phyloP scores from a whole-genome alignment of 1,284 basidiomycete genomes.

The Naganishia liquefaciens region DNA sequence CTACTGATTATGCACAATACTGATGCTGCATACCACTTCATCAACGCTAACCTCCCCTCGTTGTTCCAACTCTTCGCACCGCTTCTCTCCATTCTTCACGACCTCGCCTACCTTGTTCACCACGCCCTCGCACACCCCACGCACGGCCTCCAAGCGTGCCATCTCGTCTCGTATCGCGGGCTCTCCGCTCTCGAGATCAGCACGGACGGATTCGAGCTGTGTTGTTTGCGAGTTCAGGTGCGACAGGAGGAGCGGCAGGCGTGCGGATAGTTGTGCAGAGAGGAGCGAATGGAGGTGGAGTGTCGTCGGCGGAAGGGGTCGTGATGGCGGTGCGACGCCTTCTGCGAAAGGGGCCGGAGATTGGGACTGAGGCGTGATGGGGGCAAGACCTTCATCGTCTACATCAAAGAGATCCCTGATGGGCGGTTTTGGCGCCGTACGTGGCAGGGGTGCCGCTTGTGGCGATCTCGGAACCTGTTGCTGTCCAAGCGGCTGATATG shows the following conservation, averaged over 20 bases:
- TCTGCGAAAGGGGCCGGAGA: conserved; percentile 48
- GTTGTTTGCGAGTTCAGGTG: conserved; percentile 69
- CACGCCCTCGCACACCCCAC: conserved; percentile 82
- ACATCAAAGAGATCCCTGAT: conserved; percentile 33
- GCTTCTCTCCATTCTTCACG: conserved; percentile 66
- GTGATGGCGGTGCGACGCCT: conserved; percentile 77
- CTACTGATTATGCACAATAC: conserved; percentile 93
- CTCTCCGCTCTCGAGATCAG: conserved; percentile 81
- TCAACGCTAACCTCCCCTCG: conserved; percentile 71
- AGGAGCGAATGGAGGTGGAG: conserved; percentile 79
- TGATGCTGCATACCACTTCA: conserved; percentile 91
- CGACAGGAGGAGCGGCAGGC: conserved; percentile 67
- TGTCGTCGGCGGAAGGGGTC: conserved; percentile 71
- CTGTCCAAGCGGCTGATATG: too few relatives aligned
- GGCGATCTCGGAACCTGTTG: too few relatives aligned
- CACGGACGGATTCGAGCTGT: conserved; percentile 73
- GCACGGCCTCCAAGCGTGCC: conserved; percentile 90
- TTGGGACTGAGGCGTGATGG: conserved; percentile 34
- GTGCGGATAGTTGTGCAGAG: conserved; percentile 70
- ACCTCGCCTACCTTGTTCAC: conserved; percentile 65
- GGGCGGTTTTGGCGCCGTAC: conserved; percentile 36
- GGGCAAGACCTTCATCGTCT: conserved; percentile 16
- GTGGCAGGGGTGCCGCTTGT: conserved; percentile 16
- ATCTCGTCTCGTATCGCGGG: conserved; percentile 95
- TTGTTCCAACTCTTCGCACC: conserved; percentile 67